These are phyloP conservation scores for Apiospora hydei DNA, from an alignment of 2,329 filamentous ascomycete genomes.

Conservation along the genomic window DNA sequence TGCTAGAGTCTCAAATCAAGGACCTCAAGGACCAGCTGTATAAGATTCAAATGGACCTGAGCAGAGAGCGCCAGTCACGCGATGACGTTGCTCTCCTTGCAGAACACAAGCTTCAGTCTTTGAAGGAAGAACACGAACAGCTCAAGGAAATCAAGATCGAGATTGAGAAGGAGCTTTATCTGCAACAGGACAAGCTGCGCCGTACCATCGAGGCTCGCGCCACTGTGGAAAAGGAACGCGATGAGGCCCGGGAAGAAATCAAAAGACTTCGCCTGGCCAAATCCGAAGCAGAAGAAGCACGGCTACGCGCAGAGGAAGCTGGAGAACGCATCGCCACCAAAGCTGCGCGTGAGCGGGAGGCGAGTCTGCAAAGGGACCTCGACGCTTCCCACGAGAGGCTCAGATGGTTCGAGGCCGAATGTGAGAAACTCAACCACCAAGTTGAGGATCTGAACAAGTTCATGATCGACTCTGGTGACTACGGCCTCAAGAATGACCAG, in stretches of 20 bases:
- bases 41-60: conserved; percentile 85
- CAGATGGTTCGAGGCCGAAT: conserved; percentile 81
- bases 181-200: conserved; percentile 89
- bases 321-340: conserved; percentile 82
- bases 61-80: conserved; percentile 88
- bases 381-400: conserved; percentile 79
- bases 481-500: conserved; percentile 89
- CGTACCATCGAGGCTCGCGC: conserved; percentile 83
- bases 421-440: conserved; percentile 76
- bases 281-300: conserved; percentile 83
- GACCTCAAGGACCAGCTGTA: conserved; percentile 88
- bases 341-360: conserved; percentile 81
- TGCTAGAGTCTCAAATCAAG: conserved; percentile 86
- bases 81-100: conserved; percentile 92
- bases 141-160: conserved; percentile 95
- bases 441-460: conserved; percentile 87
- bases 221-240: conserved; percentile 84
- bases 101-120: conserved; percentile 83
- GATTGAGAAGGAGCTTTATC: conserved; percentile 97
- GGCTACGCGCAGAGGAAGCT: conserved; percentile 79
- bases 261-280: conserved; percentile 84
- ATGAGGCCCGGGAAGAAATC: conserved; percentile 87
- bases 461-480: conserved; percentile 88
- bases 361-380: conserved; percentile 78
- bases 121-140: conserved; percentile 85